Base-by-base conservation (phyloP, 306 rosid species). In the Luffa acutangula region DNA sequence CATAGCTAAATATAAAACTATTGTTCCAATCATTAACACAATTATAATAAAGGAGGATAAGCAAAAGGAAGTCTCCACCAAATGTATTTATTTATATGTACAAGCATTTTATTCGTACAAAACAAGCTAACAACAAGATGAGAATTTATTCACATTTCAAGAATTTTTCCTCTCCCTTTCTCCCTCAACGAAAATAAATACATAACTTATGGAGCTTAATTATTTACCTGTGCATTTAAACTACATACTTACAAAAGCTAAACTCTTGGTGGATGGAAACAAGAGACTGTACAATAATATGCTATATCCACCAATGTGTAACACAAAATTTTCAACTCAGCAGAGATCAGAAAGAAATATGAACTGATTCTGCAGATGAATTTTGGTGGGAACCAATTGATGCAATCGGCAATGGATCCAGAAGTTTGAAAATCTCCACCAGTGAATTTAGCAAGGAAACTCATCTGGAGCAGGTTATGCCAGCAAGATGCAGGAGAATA, bases 191-290 rank as follows among this genome's bases (percentile, higher is more conserved):
- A 18, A 75, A 51, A 75, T 75, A 52, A 75, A 46, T 49, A 73
- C 59, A 73, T 73, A 73, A 31, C 57, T 48, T 49, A 73, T 73
- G 25, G 59, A 42, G 77, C 74, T 78, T 73, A 59, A 60, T 82
- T 78, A 74, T 42, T 82, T 89, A 91, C 93, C 88, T 62, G 56
- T 25, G 45, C 52, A 77, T 58, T 66, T 82, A 70, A 66, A 49
- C 65, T 80, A 66, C 84, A 76, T 25, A 73, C n/a, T 51, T 73
- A 73, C 78, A 49, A 14, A 51, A 73, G 25, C 60, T 73, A 49
- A 73, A 15, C 78, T 66, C 33, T 39, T 71, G 75, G 54, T 71
- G 77, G 39, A 20, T 46, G 37, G 3, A 21, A 70, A 20, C 54
- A 43, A 2, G 17, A 71, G 39, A 31, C 60, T 73, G 39, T 73